Percentiles rank a stretch among this genome's conserved stretches.
Evolutionary conservation across 2,329 filamentous ascomycete genomes (phyloP).

Genomic region (Paracoccidioides brasiliensis): DNA sequence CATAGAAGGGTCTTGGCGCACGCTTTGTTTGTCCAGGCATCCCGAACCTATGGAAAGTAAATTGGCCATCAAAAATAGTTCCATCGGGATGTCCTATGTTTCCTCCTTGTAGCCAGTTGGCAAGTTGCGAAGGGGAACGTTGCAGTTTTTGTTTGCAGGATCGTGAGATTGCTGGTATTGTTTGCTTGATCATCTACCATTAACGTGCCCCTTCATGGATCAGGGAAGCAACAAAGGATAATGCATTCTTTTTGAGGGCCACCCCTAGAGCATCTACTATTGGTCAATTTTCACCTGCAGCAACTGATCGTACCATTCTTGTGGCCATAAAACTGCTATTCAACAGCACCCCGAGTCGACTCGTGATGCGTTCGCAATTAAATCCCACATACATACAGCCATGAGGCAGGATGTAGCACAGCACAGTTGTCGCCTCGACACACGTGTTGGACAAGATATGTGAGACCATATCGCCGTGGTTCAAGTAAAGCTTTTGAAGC

Average conservation of each 20-base stretch:
- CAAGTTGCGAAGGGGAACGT: neutral
- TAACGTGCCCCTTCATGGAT: neutral
- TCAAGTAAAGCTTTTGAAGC: too few relatives aligned
- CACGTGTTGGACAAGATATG: neutral
- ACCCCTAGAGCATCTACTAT: neutral
- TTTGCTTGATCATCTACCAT: neutral
- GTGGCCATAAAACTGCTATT: neutral
- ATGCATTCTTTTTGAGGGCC: neutral
- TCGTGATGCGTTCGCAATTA: neutral
- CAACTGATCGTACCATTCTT: neutral
- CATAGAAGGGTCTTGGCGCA: neutral
- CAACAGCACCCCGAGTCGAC: neutral
- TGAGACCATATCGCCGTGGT: neutral
- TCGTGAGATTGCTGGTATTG: neutral
- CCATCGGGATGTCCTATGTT: neutral
- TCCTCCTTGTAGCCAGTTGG: neutral
- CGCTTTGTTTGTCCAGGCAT: neutral
- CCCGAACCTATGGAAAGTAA: neutral
- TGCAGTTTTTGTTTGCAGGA: neutral
- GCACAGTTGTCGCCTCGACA: neutral
- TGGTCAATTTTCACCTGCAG: neutral
- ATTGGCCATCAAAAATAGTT: neutral
- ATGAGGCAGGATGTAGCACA: neutral
- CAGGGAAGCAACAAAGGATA: neutral
- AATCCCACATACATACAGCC: neutral